Conservation (phyloP, 2,329 filamentous ascomycete genomes). For the Sphaerostilbella broomeana region DNA sequence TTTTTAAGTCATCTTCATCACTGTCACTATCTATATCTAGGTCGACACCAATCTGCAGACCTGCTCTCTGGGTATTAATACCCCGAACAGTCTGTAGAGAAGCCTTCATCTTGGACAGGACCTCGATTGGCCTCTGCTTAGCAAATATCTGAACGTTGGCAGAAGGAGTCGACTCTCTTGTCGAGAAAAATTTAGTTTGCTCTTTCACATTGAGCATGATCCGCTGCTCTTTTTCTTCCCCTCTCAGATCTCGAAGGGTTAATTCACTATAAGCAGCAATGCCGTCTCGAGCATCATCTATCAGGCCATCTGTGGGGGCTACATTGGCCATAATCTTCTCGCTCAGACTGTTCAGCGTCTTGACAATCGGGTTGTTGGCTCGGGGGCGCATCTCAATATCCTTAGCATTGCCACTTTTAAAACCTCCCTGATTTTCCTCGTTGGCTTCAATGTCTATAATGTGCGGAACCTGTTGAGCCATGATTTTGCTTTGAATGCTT, state of each 20-base stretch:
- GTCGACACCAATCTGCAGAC: conserved; percentile 59
- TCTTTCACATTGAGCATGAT: conserved; percentile 85
- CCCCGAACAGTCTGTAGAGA: conserved; percentile 51
- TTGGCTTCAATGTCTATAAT: conserved; percentile 92
- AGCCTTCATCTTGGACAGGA: conserved; percentile 56
- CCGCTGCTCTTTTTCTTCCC: conserved; percentile 64
- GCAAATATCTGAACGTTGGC: conserved; percentile 50
- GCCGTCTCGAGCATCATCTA: conserved; percentile 49
- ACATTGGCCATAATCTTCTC: conserved; percentile 91
- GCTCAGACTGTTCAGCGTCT: conserved; percentile 81
- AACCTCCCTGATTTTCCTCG: conserved; percentile 86
- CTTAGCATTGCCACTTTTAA: conserved; percentile 73
- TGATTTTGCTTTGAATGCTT: conserved; percentile 45
- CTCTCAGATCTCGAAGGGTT: conserved; percentile 71
- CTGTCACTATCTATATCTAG: conserved; percentile 65
- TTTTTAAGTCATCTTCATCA: conserved; percentile 52
- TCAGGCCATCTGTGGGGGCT: conserved; percentile 65
- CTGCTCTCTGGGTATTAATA: conserved; percentile 44
- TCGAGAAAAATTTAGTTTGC: conserved; percentile 74
- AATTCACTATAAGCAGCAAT: conserved; percentile 73
- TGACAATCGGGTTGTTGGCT: conserved; percentile 78
- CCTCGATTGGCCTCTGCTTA: conserved; percentile 61
- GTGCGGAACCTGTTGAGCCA: conserved; percentile 66
- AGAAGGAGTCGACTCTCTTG: conserved; percentile 42
- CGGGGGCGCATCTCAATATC: conserved; percentile 85